Evolutionary conservation across 2,329 filamentous ascomycete species (phyloP).

Genomic region (Colletotrichum sp.): DNA sequence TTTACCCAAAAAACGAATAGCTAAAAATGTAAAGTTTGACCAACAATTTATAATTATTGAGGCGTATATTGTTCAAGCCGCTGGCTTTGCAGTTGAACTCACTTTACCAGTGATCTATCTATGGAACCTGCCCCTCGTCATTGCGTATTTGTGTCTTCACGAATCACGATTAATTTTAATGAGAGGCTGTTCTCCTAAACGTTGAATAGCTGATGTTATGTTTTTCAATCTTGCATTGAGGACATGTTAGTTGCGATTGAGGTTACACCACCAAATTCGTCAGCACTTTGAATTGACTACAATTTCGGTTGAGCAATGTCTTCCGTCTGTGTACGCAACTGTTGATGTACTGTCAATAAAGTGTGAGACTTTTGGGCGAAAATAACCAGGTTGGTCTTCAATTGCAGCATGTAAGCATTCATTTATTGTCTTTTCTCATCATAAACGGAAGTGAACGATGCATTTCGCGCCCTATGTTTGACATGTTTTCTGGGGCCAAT

Average conservation of each 20-base stretch:
- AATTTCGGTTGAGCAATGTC: not conserved
- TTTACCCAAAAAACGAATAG: no score
- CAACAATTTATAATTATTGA: no score
- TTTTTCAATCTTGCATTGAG: not conserved
- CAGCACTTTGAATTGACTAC: not conserved
- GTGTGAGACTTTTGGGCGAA: rapidly evolving
- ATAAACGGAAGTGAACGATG: not conserved
- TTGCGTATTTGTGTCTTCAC: not conserved
- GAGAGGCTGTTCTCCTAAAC: rapidly evolving
- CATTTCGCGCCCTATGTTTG: not conserved
- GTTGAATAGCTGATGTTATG: not conserved
- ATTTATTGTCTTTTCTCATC: no score
- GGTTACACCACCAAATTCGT: not conserved
- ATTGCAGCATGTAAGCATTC: not conserved
- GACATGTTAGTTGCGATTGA: not conserved
- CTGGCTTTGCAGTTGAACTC: no score
- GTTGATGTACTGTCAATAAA: no score
- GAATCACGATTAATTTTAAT: not conserved
- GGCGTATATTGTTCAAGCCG: no score
- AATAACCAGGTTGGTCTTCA: rapidly evolving
- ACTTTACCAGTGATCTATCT: not conserved
- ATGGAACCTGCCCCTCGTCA: not conserved
- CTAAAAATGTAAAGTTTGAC: no score
- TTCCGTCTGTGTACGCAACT: not conserved
- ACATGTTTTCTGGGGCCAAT: not conserved